A percentile compares a stretch with the other conserved stretches of the same genome.
phyloP scores from a whole-genome alignment of 306 rosid species.

The Rosa chinensis region DNA sequence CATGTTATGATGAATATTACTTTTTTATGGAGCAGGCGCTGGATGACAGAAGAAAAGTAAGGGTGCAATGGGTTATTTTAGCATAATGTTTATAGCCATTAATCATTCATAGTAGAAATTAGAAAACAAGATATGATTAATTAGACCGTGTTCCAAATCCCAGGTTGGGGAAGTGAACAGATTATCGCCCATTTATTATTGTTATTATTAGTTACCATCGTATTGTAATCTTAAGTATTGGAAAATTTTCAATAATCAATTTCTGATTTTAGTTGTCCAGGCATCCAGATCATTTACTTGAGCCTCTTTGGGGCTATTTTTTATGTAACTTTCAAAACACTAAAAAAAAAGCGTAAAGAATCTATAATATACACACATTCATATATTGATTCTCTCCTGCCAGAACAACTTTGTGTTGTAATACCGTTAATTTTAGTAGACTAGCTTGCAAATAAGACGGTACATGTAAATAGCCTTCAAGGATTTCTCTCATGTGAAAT shows the following conservation, averaged over 20 bases:
- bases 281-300: too few relatives aligned
- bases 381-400: too few relatives aligned
- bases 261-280: too few relatives aligned
- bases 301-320: too few relatives aligned
- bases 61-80: constrained; percentile 27
- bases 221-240: not conserved
- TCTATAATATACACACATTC: too few relatives aligned
- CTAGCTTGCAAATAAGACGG: too few relatives aligned
- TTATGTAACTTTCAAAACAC: too few relatives aligned
- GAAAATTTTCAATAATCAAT: too few relatives aligned
- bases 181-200: not conserved
- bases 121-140: constrained; percentile 16
- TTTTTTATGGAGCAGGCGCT: constrained; percentile 39
- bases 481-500: not conserved
- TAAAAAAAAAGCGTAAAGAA: too few relatives aligned
- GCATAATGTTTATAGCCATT: constrained; percentile 21
- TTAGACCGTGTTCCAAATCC: not conserved
- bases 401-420: too few relatives aligned
- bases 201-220: not conserved
- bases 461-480: too few relatives aligned
- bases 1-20: not conserved
- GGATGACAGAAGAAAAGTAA: constrained; percentile 54
- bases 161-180: not conserved
- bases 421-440: too few relatives aligned
- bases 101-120: constrained; percentile 34